Percentiles rank a stretch among this genome's conserved stretches.
phyloP scores from a whole-genome alignment of 108 stramenopile species.

The Chaetoceros muelleri region DNA sequence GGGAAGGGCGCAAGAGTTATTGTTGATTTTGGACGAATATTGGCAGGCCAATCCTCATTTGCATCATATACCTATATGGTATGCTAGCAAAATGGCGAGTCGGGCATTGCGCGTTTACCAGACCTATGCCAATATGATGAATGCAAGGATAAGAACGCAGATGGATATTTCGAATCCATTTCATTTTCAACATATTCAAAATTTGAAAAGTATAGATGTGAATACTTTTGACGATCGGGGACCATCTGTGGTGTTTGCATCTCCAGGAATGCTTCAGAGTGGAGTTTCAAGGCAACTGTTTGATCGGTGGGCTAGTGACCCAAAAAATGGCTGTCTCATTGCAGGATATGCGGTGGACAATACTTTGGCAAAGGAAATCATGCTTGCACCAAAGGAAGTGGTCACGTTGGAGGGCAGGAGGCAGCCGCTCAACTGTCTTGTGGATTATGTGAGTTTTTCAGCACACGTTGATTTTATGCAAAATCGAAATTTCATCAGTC shows the following conservation, averaged over 20 bases:
- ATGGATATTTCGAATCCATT: constrained; percentile 97
- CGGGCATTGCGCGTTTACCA: constrained; percentile 95
- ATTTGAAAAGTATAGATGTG: constrained; percentile 84
- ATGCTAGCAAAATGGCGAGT: constrained; percentile 87
- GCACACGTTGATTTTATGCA: constrained; percentile 98
- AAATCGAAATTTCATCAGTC: constrained; percentile 85
- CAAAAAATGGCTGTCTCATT: constrained; percentile 92
- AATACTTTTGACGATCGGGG: constrained; percentile 84
- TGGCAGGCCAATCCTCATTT: constrained; percentile 95
- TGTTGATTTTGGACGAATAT: constrained; percentile 96
- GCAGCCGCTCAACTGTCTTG: constrained; percentile 84
- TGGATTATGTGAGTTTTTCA: constrained; percentile 94
- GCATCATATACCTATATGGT: constrained; percentile 90
- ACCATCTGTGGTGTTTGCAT: constrained; percentile 93
- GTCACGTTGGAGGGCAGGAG: constrained; percentile 85
- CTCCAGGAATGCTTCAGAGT: constrained; percentile 96
- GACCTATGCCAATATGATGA: constrained; percentile 99
- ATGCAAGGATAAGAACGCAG: constrained; percentile 78
- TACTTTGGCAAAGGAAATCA: constrained; percentile 95
- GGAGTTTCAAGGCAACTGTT: constrained; percentile 94
- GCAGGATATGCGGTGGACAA: constrained; percentile 98
- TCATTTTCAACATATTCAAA: constrained; percentile 74
- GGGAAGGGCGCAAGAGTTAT: constrained; percentile 92
- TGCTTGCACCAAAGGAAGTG: constrained; percentile 92
- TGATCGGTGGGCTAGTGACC: constrained; percentile 95